Evolutionary conservation across 2,329 filamentous ascomycete genomes (phyloP), one percentile per base, ranked within the genome.

Genomic region (Aspergillus arachidicola): DNA sequence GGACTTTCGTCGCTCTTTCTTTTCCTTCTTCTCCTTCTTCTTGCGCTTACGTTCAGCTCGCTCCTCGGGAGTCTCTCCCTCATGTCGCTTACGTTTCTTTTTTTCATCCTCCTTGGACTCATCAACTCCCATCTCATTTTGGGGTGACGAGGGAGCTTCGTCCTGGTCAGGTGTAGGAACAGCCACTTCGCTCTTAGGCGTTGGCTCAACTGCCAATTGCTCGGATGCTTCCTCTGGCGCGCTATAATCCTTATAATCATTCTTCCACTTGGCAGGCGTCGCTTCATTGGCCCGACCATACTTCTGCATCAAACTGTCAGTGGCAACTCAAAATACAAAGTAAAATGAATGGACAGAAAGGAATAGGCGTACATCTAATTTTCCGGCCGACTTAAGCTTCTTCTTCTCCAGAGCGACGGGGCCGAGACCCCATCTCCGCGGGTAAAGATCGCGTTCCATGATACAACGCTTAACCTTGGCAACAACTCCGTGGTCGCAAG

Each of bases 401-500:
- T 99, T 99, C 89, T 99, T 99, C 86, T 98, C 93, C 56, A 91
- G 83, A 57, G 95, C 95, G 64, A 94, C 90, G 59, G 95, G 94
- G 66, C 95, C 95, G 76, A 98, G 88, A 70, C 95, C 95, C 95
- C 95, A 99, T 85, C 94, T 86, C 79, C 93, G 88, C 68, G 95
- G 95, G 86, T 99, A 99, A 64, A 98, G 86, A 78, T 98, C 95
- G 73, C 95, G 92, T 86, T 99, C 95, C 95, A 99, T 99, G 81
- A 99, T 99, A 81, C 94, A 97, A 74, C 95, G 91, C 90, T 99
- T 99, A 78, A 99, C 93, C 86, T 97, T 98, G 72, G 95, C 95
- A 64, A 98, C 94, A 63, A 97, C 93, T 73, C 95, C 95, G 81
- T 99, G 95, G 77, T 98, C 94, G 81, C 95, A 98, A 38, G 93